Evolutionary conservation across 495 filamentous ascomycete species (phyloP).

Genomic region (Hyaloscypha hepaticicola): DNA sequence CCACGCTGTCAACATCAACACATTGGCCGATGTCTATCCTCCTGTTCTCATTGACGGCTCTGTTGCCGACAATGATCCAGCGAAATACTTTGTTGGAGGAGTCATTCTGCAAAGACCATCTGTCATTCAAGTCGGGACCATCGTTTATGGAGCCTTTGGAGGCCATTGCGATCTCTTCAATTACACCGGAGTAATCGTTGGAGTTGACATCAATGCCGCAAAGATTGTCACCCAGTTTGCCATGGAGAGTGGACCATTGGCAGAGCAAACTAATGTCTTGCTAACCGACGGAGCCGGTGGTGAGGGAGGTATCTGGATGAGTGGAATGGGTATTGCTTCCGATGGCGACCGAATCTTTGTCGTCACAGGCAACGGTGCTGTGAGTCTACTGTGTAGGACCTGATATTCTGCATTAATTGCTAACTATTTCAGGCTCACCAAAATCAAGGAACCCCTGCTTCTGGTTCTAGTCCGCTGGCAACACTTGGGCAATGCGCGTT

Average conservation of each 20-base stretch:
- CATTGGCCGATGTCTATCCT: conserved; percentile 38
- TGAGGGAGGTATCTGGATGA: conserved; percentile 46
- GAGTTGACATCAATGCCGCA: conserved; percentile 11
- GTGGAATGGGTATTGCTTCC: conserved; percentile 41
- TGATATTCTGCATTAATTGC: not conserved
- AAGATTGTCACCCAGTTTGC: conserved; percentile 32
- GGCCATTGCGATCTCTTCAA: conserved; percentile 48
- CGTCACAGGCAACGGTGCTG: conserved; percentile 36
- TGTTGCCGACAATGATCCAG: conserved; percentile 36
- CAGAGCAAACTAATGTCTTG: conserved; percentile 29
- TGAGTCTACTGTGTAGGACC: not conserved
- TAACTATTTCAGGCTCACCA: conserved; percentile 32
- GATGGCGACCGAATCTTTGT: conserved; percentile 43
- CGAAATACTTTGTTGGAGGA: conserved; percentile 42
- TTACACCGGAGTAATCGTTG: conserved; percentile 42
- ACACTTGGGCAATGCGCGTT: conserved; percentile 42
- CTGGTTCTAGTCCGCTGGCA: conserved; percentile 32
- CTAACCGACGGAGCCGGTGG: conserved; percentile 34
- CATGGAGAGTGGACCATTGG: conserved; percentile 37
- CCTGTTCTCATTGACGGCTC: conserved; percentile 41
- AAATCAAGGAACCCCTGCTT: conserved; percentile 37
- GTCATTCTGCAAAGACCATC: conserved; percentile 43
- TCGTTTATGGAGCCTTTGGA: conserved; percentile 43
- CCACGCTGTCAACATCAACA: conserved; percentile 40
- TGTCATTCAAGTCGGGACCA: conserved; percentile 32